Evolutionary conservation across 1,139 yeast genomes (phyloP).

Genomic region (Kurtzmaniella quercitrusa): DNA sequence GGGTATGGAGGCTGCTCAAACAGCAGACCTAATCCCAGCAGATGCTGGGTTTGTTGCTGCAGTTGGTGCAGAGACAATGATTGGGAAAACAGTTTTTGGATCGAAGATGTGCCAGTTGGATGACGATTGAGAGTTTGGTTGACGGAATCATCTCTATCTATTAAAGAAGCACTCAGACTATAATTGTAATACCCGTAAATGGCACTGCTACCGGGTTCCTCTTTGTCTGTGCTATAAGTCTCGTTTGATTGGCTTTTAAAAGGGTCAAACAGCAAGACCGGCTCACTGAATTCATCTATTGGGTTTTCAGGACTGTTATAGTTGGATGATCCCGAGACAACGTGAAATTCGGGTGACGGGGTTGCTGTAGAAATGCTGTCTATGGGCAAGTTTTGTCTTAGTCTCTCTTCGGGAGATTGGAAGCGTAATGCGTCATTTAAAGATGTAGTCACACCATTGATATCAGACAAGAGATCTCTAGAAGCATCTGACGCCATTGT

Average conservation of each 20-base stretch:
- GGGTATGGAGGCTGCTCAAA: neutral
- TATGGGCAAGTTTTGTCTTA: neutral
- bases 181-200: neutral
- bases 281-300: neutral
- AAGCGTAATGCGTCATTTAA: neutral
- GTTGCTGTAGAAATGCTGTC: neutral
- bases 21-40: neutral
- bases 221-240: neutral
- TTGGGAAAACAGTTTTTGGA: neutral
- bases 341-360: neutral
- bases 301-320: neutral
- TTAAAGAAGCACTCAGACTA: neutral
- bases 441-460: neutral
- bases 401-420: neutral
- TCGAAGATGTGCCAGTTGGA: neutral
- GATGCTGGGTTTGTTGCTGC: neutral
- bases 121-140: neutral
- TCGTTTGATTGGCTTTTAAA: neutral
- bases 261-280: neutral
- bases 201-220: neutral
- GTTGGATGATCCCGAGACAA: neutral
- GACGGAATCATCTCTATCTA: neutral
- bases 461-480: neutral
- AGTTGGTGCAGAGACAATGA: neutral
- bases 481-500: neutral